Base-by-base conservation (phyloP, 2,329 filamentous ascomycete genomes). In the Diplocarpon rosae region DNA sequence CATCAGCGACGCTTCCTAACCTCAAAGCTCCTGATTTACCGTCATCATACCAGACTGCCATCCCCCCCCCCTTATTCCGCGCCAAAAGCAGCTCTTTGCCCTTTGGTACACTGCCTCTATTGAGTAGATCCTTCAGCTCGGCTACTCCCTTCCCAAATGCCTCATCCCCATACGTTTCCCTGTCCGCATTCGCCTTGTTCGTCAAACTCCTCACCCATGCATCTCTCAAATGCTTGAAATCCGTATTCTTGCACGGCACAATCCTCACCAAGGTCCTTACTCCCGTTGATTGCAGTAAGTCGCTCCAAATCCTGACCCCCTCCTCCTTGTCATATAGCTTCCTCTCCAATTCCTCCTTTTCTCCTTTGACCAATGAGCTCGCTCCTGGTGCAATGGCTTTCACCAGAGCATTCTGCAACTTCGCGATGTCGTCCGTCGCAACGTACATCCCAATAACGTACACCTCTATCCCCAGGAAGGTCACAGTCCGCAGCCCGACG, bases 401-500 rank as follows among this genome's bases (percentile, higher is more conserved):
- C 49, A 93, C 75, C 27, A 96, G 73, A 36, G 78, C 76, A 53
- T 75, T 72, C 65, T 96, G 90, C 33, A 98, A 71, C n/a, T 74
- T 71, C 3, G 81, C 78, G 47, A 98, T 79, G 59, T 95, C 88
- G 31, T 80, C 70, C 0, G 83, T 90, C 20, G 88, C 85, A 20
- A 96, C 74, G 67, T 98, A 98, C 56, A 93, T 78, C 13, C 90
- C 92, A 0, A 95, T 84, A 14, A 96, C 84, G 66, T 98, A 98
- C 42, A 98, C 92, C 62, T 95, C 82, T 36, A 98, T 87, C 39
- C 77, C 70, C 36, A 96, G 68, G 63, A 96, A 95, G 17, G 85
- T 93, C 28, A 98, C 92, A 1, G 83, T 88, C 44, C 92, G 78
- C 51, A 93, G 81, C 14, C 92, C 92, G 5, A 95, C 68, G 0